Conservation (phyloP, 371 early-diverging fungal genomes). For the Mucor circinelloides region DNA sequence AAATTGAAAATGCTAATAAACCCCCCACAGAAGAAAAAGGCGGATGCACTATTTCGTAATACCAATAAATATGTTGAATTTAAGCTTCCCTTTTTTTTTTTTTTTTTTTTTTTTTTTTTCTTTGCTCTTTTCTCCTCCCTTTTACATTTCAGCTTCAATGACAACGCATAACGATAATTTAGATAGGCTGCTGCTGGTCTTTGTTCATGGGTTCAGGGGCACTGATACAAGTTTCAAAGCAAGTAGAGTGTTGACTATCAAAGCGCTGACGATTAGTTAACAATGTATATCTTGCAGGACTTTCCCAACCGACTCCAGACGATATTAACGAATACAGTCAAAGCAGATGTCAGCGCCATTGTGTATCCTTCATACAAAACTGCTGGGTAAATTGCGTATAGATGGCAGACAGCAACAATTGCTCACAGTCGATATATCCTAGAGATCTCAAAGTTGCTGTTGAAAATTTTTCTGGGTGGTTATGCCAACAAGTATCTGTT, state of each 20-base stretch:
- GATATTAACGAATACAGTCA: slow-evolving; percentile 45
- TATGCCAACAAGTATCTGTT: slow-evolving; percentile 40
- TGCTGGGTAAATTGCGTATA: slow-evolving; percentile 41
- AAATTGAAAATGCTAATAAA: slow-evolving; percentile 69
- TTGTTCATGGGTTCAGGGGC: slow-evolving; percentile 65
- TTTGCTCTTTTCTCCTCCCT: neutral
- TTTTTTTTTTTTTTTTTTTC: neutral
- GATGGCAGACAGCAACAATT: neutral
- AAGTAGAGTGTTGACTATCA: neutral
- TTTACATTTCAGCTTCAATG: neutral
- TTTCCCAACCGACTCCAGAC: slow-evolving; percentile 62
- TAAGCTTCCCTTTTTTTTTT: neutral
- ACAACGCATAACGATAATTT: neutral
- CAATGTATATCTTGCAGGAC: slow-evolving; percentile 34
- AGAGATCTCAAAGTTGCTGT: slow-evolving; percentile 49
- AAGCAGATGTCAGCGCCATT: slow-evolving; percentile 51
- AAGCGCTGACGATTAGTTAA: neutral
- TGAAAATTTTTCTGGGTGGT: slow-evolving; percentile 48
- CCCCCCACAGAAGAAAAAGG: slow-evolving; percentile 62
- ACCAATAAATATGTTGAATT: neutral
- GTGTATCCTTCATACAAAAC: slow-evolving; percentile 66
- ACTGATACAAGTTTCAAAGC: slow-evolving; percentile 49
- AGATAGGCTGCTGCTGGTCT: slow-evolving; percentile 51
- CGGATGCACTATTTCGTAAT: slow-evolving; percentile 34
- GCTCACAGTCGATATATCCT: neutral